Evolutionary conservation across 495 filamentous ascomycete species (phyloP), one percentile per base, ranked within the genome.

Genomic region (Neurospora pannonica): DNA sequence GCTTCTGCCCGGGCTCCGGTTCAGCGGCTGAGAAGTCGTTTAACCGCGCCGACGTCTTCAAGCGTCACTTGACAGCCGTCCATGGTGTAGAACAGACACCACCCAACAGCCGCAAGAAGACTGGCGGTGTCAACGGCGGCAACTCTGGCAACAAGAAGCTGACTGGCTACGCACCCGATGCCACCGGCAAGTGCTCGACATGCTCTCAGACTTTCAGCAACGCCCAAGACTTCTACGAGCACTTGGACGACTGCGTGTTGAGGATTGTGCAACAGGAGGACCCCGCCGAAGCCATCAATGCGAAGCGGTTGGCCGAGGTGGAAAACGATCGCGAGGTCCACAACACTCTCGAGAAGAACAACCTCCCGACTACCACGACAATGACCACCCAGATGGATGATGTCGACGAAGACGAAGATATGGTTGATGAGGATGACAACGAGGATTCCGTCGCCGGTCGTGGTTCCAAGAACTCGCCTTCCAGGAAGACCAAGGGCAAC

Each of bases 21-120:
- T 97, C 94, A 2, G 89, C 95, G 28, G 92, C 92, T 0, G 96
- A 99, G 83, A 99, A 99, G 88, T 97, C 93, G 77, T 99, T 99
- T 82, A 99, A 99, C 84, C 90, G 96, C 38, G 95, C 97, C 70
- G 96, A 99, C 79, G 97, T 99, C 70, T 99, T 99, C 88, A 99
- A 98, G 88, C 89, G 96, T 70, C 96, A 99, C 83, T 82, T 99
- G 78, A 97, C 94, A 34, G 93, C 94, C 3, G 94, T 98, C 2
- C 96, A 99, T 80, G 91, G 91, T 34, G 96, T 98, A 43, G 96
- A 99, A 81, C 96, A 99, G 81, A 97, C 93, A 0, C 93, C 97
- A 0, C 97, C 96, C 2, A 99, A 99, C 83, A 94, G 93, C 82
- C 91, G 96, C 75, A 97, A 95, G 89, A 95, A 92, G 87, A 77